A percentile compares a stretch with the other conserved stretches of the same genome.
These are phyloP conservation scores for Xylaria sp. DNA, from an alignment of 2,329 filamentous ascomycete species.

Conservation along the genomic window DNA sequence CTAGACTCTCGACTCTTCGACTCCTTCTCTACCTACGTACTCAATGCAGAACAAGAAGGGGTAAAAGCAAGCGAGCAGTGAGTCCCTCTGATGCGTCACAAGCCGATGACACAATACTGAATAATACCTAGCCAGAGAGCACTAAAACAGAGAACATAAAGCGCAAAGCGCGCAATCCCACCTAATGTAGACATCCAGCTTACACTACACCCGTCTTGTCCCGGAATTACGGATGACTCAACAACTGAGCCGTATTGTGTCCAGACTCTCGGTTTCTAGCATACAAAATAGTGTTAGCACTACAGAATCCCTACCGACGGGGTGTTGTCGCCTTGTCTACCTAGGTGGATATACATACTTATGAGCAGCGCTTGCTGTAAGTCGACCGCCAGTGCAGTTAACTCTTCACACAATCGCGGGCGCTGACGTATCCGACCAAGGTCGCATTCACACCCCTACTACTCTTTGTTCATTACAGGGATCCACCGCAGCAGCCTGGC, in stretches of 20 bases:
- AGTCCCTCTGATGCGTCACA: neutral
- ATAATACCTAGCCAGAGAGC: neutral
- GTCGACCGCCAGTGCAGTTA: neutral
- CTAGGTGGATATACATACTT: neutral
- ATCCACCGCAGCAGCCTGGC: neutral
- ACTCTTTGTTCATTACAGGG: neutral
- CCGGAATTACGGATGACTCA: constrained; percentile 6
- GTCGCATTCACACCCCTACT: neutral
- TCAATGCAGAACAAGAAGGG: neutral
- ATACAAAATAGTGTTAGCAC: no score
- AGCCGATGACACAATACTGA: neutral
- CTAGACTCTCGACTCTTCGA: neutral
- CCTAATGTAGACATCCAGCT: neutral
- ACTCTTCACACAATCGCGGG: neutral
- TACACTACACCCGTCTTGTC: neutral
- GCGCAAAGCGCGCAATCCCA: neutral
- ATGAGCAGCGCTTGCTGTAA: neutral
- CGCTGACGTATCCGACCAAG: constrained; percentile 4
- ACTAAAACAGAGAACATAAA: neutral
- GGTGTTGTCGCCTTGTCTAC: neutral
- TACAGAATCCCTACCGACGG: no score
- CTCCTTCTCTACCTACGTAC: neutral
- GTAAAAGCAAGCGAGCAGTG: neutral
- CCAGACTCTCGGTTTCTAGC: no score
- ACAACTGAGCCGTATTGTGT: no score